These are phyloP conservation scores for Protomyces arabidopsidicola DNA, from an alignment of 1,139 yeast genomes.

Conservation along the genomic window DNA sequence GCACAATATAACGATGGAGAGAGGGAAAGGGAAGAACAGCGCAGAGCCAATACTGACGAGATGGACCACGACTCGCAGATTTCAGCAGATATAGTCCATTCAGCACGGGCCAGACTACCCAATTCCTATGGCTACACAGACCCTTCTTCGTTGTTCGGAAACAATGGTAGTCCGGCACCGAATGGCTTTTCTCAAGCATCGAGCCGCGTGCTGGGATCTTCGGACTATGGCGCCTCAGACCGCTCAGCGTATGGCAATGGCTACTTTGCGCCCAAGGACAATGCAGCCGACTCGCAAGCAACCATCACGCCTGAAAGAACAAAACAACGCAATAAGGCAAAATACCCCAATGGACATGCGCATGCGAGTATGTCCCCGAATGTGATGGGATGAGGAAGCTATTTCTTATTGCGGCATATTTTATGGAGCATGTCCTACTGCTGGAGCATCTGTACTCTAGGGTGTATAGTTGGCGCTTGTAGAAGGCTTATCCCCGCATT, in stretches of 20 bases:
- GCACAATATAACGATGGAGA: neutral
- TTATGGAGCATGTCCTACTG: too few relatives aligned
- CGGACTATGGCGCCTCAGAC: constrained; percentile 14
- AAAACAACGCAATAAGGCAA: neutral
- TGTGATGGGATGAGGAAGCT: neutral
- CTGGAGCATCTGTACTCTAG: too few relatives aligned
- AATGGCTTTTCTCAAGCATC: constrained; percentile 8
- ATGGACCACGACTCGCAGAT: constrained; percentile 25
- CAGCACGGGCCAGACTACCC: neutral
- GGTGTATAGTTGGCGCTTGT: too few relatives aligned
- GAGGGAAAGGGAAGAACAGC: neutral
- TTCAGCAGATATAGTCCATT: neutral
- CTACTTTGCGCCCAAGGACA: neutral
- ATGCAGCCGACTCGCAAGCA: constrained; percentile 6
- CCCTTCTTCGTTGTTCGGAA: neutral
- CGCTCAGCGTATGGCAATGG: constrained; percentile 1
- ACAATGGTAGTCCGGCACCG: neutral
- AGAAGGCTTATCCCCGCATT: too few relatives aligned
- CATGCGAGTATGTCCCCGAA: neutral
- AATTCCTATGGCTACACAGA: neutral
- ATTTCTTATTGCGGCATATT: too few relatives aligned
- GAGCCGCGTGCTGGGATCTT: constrained; percentile 10
- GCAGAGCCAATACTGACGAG: neutral
- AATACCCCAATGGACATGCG: neutral
- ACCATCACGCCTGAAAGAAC: constrained; percentile 19